Conservation (phyloP, 169 alveolate genomes). For the Neospora caninum region DNA sequence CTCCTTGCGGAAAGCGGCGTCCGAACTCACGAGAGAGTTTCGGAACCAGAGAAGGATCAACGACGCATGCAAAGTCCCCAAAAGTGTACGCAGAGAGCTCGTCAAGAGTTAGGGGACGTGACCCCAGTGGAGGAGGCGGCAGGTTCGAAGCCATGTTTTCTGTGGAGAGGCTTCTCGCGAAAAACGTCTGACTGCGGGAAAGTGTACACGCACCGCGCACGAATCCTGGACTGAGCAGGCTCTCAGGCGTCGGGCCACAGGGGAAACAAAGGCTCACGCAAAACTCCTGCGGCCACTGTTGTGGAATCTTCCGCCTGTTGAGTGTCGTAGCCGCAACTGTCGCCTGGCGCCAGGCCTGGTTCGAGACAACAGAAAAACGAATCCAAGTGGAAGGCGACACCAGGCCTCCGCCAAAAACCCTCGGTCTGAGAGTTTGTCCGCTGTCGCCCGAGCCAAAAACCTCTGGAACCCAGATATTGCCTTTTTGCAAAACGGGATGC, state of each 20-base stretch:
- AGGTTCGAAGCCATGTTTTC: neutral
- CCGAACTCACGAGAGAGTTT: neutral
- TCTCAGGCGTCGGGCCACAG: too few relatives aligned
- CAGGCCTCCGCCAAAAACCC: neutral
- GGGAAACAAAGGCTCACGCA: too few relatives aligned
- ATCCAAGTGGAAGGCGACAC: neutral
- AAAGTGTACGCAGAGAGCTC: neutral
- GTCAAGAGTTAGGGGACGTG: conserved; percentile 1
- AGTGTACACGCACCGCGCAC: too few relatives aligned
- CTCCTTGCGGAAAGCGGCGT: neutral
- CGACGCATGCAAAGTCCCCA: neutral
- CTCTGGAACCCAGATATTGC: neutral
- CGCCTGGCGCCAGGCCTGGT: neutral
- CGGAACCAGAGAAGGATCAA: neutral
- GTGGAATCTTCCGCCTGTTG: too few relatives aligned
- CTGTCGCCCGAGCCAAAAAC: neutral
- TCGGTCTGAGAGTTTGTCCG: neutral
- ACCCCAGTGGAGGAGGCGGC: conserved; percentile 1
- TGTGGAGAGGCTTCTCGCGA: too few relatives aligned
- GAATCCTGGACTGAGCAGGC: too few relatives aligned
- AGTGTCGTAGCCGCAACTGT: neutral
- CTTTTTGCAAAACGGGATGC: neutral
- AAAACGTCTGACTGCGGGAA: too few relatives aligned
- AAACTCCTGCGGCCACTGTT: too few relatives aligned
- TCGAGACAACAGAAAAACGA: neutral